These are phyloP conservation scores for Saururus chinensis DNA, from an alignment of 164 flowering plant genomes.

Conservation along the genomic window DNA sequence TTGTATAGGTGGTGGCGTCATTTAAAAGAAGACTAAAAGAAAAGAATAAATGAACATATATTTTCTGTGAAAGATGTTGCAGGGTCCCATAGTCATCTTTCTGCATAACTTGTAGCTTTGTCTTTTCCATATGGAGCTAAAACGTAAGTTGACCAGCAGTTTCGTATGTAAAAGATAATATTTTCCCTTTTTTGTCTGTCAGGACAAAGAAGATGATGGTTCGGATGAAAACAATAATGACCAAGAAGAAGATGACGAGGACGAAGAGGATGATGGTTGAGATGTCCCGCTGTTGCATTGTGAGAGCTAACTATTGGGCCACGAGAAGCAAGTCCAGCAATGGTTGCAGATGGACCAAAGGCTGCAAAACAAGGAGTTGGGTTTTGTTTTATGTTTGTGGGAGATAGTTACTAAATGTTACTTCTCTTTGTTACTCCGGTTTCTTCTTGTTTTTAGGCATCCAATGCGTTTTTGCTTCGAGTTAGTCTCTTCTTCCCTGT, in stretches of 20 bases:
- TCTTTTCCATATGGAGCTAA: background rate
- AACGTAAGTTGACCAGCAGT: background rate
- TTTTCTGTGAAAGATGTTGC: background rate
- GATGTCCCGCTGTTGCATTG: constrained; percentile 1
- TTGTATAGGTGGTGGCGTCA: no score
- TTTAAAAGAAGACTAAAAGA: background rate
- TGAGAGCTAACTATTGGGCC: constrained; percentile 7
- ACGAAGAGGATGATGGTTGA: constrained; percentile 21
- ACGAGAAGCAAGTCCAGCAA: constrained; percentile 4
- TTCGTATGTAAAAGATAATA: no score
- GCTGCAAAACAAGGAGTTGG: no score
- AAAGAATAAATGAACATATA: background rate
- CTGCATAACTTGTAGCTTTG: background rate
- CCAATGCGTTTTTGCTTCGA: no score
- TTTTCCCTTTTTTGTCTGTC: background rate
- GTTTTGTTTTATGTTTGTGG: no score
- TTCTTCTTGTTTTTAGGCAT: no score
- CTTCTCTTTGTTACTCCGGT: no score
- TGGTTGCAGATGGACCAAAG: constrained; percentile 4
- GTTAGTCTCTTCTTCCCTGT: no score
- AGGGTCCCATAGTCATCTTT: no score
- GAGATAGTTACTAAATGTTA: no score
- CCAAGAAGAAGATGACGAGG: constrained; percentile 18
- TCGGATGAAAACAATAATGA: constrained; percentile 11
- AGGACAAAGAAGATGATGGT: constrained; percentile 18